Percentiles rank a stretch among this genome's conserved stretches.
phyloP scores from a whole-genome alignment of 2,329 filamentous ascomycete genomes.

The Trichothecium sympodiale region DNA sequence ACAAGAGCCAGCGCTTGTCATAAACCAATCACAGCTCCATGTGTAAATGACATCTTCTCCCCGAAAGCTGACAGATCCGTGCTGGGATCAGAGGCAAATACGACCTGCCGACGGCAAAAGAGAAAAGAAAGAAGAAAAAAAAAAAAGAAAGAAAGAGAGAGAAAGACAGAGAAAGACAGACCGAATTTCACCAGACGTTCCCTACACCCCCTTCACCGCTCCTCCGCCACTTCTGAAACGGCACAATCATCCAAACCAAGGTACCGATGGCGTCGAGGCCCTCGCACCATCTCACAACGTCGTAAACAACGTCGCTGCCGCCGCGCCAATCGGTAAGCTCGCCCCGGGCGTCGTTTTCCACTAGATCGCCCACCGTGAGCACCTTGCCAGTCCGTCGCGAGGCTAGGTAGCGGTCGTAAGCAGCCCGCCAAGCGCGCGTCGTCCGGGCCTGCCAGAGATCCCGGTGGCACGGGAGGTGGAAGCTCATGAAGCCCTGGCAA shows the following conservation, averaged over 20 bases:
- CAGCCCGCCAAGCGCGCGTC: slow-evolving; percentile 1
- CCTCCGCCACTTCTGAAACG: slow-evolving; percentile 1
- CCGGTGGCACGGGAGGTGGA: slow-evolving; percentile 10
- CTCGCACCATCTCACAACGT: slow-evolving; percentile 1
- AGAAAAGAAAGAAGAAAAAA: too few relatives aligned
- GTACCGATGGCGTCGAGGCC: slow-evolving; percentile 2
- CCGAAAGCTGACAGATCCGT: too few relatives aligned
- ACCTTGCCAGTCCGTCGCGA: neutral
- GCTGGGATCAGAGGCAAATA: too few relatives aligned
- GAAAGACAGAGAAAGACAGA: too few relatives aligned
- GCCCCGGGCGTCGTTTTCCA: neutral
- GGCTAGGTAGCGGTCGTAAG: neutral
- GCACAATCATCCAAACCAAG: slow-evolving; percentile 3
- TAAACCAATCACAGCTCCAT: too few relatives aligned
- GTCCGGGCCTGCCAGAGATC: slow-evolving; percentile 7
- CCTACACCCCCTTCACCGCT: neutral
- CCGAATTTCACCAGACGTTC: too few relatives aligned
- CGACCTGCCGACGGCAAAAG: too few relatives aligned
- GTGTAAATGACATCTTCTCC: too few relatives aligned
- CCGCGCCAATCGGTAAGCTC: neutral
- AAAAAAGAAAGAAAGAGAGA: too few relatives aligned
- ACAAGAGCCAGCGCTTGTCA: too few relatives aligned
- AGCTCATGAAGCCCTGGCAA: slow-evolving; percentile 2
- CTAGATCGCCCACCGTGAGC: neutral
- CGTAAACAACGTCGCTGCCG: neutral